A percentile compares a stretch with the other conserved stretches of the same genome.
Conservation (phyloP, 257 asterid genomes). For the Primulina huaijiensis region DNA sequence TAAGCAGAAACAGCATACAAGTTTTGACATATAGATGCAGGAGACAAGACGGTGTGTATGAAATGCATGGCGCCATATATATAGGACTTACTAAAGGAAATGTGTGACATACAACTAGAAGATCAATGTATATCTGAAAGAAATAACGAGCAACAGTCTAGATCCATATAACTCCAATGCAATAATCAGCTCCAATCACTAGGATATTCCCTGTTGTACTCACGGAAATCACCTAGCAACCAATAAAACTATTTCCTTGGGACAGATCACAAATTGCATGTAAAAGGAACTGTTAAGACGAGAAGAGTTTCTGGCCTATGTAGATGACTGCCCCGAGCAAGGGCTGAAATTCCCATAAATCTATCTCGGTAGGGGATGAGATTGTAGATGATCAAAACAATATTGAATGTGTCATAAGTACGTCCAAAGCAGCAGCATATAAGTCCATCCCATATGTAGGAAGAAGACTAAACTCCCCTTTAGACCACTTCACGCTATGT, state of each 20-base stretch:
- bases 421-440: background rate
- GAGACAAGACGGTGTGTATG: background rate
- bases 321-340: too few relatives aligned
- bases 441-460: background rate
- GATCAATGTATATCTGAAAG: background rate
- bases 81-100: conserved; percentile 16
- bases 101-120: background rate
- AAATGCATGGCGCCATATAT: conserved; percentile 20
- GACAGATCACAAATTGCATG: conserved; percentile 5
- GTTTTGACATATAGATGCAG: background rate
- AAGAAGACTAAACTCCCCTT: background rate
- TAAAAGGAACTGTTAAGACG: conserved; percentile 7
- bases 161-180: background rate
- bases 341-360: too few relatives aligned
- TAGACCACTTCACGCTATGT: background rate
- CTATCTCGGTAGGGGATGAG: too few relatives aligned
- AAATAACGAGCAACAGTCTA: conserved; percentile 4
- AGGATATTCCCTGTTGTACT: background rate
- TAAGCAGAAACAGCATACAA: conserved; percentile 9
- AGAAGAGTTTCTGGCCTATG: background rate
- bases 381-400: too few relatives aligned
- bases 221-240: background rate
- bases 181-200: conserved; percentile 2
- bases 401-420: background rate
- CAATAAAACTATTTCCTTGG: background rate